A percentile compares a stretch with the other conserved stretches of the same genome.
phyloP scores from a whole-genome alignment of 139 green algal genomes.

The Microglena sp. region DNA sequence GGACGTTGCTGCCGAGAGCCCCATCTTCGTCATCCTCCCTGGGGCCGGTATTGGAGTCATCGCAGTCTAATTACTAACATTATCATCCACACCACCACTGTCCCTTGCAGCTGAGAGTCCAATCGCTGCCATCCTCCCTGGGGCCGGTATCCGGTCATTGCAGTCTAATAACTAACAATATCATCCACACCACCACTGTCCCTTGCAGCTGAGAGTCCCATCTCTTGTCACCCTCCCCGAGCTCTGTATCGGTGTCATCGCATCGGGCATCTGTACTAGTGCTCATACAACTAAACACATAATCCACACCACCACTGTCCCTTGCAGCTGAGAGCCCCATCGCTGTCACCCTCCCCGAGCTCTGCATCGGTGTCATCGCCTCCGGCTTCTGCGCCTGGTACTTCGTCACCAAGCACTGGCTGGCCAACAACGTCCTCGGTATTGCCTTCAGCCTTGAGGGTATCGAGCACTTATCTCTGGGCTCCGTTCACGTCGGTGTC shows the following conservation, averaged over 20 bases:
- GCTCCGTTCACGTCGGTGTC: slow-evolving; percentile 40
- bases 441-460: slow-evolving; percentile 87
- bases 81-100: too few species aligned
- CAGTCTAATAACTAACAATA: not conserved
- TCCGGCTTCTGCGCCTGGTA: slow-evolving; percentile 76
- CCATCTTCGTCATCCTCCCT: too few species aligned
- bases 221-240: slow-evolving; percentile 44
- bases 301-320: too few species aligned
- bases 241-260: slow-evolving; percentile 29
- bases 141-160: too few species aligned
- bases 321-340: too few species aligned
- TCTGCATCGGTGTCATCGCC: slow-evolving; percentile 31
- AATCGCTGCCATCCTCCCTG: too few species aligned
- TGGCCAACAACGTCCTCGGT: slow-evolving; percentile 93
- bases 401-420: slow-evolving; percentile 79
- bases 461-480: slow-evolving; percentile 91
- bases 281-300: not conserved
- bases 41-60: too few species aligned
- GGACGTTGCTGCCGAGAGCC: too few species aligned
- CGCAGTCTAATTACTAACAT: too few species aligned
- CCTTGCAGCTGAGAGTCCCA: too few species aligned
- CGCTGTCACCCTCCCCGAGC: slow-evolving; percentile 41
- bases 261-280: slow-evolving; percentile 57
- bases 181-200: too few species aligned
- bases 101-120: too few species aligned